Percentiles rank a stretch among this genome's conserved stretches.
phyloP scores from a whole-genome alignment of 352 stramenopile species.

The Saprolegnia parasitica region DNA sequence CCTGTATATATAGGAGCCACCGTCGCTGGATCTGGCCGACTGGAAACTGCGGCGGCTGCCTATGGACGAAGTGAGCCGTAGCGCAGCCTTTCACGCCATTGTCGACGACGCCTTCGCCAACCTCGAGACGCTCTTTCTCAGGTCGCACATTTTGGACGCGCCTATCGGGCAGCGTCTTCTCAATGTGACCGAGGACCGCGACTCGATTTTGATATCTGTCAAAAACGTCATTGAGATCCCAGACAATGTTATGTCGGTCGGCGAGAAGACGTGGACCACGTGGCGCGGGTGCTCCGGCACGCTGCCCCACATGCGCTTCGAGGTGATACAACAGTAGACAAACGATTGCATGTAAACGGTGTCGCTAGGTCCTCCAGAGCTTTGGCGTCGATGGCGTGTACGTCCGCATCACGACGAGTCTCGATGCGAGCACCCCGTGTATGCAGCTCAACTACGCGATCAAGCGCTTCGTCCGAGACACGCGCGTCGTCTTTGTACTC shows the following conservation, averaged over 20 bases:
- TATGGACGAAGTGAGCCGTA: not conserved
- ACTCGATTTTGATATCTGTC: constrained; percentile 5
- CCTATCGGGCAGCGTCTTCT: not conserved
- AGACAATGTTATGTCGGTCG: not conserved
- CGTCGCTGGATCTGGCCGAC: not conserved
- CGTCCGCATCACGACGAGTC: not conserved
- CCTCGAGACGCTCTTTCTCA: not conserved
- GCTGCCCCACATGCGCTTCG: not conserved
- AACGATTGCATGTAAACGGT: not conserved
- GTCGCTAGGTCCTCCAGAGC: not conserved
- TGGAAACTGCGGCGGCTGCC: not conserved
- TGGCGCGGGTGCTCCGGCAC: not conserved
- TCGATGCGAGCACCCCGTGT: not conserved
- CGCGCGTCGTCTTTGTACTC: not conserved
- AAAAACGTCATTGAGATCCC: not conserved
- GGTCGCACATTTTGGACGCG: not conserved
- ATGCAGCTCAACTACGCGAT: constrained; percentile 3
- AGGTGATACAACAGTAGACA: not conserved
- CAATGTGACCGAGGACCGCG: not conserved
- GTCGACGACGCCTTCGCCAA: not conserved
- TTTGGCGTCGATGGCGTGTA: constrained; percentile 8
- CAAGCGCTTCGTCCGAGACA: constrained; percentile 17
- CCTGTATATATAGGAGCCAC: not conserved
- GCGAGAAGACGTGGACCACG: constrained; percentile 7
- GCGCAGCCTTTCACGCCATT: not conserved